Percentiles rank a stretch among this genome's conserved stretches.
Conservation (phyloP, 352 stramenopile genomes). For the Phytophthora sojae region DNA sequence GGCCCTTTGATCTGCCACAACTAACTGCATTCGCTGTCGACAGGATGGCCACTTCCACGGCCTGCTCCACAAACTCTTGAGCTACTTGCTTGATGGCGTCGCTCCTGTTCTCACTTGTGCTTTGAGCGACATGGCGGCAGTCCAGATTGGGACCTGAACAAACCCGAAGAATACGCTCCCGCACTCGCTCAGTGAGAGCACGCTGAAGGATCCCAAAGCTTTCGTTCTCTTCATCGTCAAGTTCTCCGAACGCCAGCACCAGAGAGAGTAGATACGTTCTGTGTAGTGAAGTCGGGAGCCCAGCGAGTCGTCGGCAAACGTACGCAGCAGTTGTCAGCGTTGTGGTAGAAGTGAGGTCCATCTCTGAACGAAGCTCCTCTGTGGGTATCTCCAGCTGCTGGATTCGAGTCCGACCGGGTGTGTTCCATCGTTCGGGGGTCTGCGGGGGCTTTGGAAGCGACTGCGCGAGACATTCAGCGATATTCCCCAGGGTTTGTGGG, state of each 20-base stretch:
- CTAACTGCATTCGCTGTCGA: background rate
- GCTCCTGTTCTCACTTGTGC: background rate
- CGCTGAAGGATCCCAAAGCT: background rate
- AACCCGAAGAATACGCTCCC: slow-evolving; percentile 23
- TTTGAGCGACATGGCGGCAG: slow-evolving; percentile 16
- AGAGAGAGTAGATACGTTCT: slow-evolving; percentile 40
- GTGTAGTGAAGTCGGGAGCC: slow-evolving; percentile 37
- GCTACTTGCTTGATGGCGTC: slow-evolving; percentile 18
- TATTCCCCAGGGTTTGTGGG: slow-evolving; percentile 11
- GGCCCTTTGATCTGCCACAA: background rate
- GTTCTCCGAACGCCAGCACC: slow-evolving; percentile 19
- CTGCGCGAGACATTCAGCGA: slow-evolving; percentile 20
- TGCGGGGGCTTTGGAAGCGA: background rate
- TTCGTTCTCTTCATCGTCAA: slow-evolving; percentile 9
- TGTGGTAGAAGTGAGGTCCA: slow-evolving; percentile 6
- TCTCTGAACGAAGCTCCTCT: background rate
- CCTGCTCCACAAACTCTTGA: slow-evolving; percentile 18
- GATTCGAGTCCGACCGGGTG: background rate
- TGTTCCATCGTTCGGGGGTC: background rate
- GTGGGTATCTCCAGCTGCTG: background rate
- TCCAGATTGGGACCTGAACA: slow-evolving; percentile 17
- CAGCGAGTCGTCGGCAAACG: slow-evolving; percentile 35
- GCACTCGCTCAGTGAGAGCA: slow-evolving; percentile 1
- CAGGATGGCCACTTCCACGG: slow-evolving; percentile 12
- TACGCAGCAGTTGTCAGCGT: slow-evolving; percentile 25